Base-by-base conservation (phyloP, 2,329 filamentous ascomycete genomes). In the Aspergillus piperis region DNA sequence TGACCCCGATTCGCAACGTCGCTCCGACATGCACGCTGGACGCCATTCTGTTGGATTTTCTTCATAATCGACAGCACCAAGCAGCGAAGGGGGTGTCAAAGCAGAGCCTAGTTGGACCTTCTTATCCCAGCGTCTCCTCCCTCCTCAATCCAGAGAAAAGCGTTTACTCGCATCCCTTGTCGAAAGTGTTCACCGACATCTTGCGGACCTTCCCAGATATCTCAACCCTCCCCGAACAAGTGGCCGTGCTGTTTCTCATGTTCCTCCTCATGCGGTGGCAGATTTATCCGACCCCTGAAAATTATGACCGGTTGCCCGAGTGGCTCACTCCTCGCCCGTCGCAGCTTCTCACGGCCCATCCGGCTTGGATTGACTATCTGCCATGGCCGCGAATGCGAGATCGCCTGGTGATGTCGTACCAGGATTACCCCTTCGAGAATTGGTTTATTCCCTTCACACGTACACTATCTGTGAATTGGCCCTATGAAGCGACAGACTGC, bases 241-340 rank as follows among this genome's bases (percentile, higher is more conserved):
- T 96, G 0, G 92, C 90, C 8, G 86, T 91, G 6, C 82, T 96
- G 7, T 96, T 93, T 73, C 80, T 89, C 71, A 96, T 96, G 90
- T 96, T 96, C 75, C 83, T 93, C 32, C 73, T 92, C 64, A 91
- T 95, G 88, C 85, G 89, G 44, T 96, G 92, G 91, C 88, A 91
- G 72, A 89, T 96, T 59, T 86, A 86, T 27, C 91, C 92, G 0
- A 91, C 90, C 0, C 83, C 84, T 62, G 89, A 92, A 66, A 96
- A 92, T 77, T 93, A 90, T 74, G 86, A 91, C 23, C 84, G 89
- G 3, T 78, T 96, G 10, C 92, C 92, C 0, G 81, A 86, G 4
- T 96, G 90, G 86, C 78, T 88, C 41, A 83, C 83, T 0, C 92
- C 92, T 1, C 80, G 84, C 1, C 81, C 84, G 0, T 83, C 83